Conservation (phyloP, 768 basidiomycete species). For the Guyanaporus albipodus region DNA sequence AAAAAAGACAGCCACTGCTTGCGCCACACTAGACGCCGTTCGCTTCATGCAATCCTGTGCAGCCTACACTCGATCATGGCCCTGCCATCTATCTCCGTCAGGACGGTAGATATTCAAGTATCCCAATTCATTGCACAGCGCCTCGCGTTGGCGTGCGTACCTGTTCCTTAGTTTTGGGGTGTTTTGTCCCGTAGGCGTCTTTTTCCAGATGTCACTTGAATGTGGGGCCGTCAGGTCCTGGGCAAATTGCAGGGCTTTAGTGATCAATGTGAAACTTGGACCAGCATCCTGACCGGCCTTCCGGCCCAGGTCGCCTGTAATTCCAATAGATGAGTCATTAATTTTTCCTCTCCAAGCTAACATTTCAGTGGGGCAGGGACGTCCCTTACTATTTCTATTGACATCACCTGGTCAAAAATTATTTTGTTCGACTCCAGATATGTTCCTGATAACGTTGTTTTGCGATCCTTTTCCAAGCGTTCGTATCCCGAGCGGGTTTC, state of each 20-base stretch:
- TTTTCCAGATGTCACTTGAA: too few relatives aligned
- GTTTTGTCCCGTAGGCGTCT: too few relatives aligned
- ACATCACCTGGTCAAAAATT: not conserved
- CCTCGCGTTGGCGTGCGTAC: not conserved
- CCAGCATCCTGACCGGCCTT: too few relatives aligned
- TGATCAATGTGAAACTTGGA: too few relatives aligned
- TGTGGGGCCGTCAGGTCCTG: too few relatives aligned
- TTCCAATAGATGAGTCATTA: not conserved
- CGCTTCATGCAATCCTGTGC: not conserved
- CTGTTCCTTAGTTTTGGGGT: too few relatives aligned
- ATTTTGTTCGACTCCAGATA: not conserved
- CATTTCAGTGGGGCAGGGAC: not conserved
- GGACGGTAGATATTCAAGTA: not conserved
- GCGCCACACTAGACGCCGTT: slow-evolving; percentile 1
- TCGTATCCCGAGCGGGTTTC: too few relatives aligned
- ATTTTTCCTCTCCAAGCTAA: not conserved
- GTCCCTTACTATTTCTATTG: not conserved
- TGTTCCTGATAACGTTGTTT: too few relatives aligned
- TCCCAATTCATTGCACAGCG: not conserved
- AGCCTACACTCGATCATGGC: not conserved
- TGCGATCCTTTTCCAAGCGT: too few relatives aligned
- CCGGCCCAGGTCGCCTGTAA: not conserved
- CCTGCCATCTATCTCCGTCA: not conserved
- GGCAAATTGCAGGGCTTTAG: too few relatives aligned
- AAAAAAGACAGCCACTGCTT: not conserved